phyloP scores from a whole-genome alignment of 768 basidiomycete species.

The Phylloporus arenicola region DNA sequence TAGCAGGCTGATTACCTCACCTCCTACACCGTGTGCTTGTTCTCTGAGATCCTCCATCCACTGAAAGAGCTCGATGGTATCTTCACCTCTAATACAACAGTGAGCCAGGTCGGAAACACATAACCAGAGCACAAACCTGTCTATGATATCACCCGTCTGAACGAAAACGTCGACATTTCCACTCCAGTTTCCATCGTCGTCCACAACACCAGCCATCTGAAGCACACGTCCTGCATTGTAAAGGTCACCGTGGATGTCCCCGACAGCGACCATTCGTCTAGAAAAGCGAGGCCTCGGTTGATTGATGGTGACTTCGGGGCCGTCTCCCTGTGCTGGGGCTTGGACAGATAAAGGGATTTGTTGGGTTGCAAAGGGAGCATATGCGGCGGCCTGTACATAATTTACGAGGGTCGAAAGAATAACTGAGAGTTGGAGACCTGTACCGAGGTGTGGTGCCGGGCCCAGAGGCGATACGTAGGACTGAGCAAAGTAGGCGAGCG shows the following conservation, averaged over 20 bases:
- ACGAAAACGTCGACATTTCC: constrained; percentile 82
- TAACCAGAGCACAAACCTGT: constrained; percentile 49
- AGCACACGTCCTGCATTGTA: constrained; percentile 76
- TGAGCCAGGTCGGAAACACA: constrained; percentile 9
- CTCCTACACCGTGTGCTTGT: constrained; percentile 66
- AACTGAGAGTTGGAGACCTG: constrained; percentile 16
- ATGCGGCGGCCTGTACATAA: constrained; percentile 20
- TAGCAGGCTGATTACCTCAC: constrained; percentile 67
- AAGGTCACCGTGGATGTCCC: constrained; percentile 89
- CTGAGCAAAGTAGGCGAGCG: constrained; percentile 27
- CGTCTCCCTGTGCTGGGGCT: constrained; percentile 2
- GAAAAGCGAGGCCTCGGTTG: constrained; percentile 30
- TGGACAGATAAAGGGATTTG: constrained; percentile 9
- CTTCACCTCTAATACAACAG: constrained; percentile 59
- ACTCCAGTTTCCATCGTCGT: constrained; percentile 71
- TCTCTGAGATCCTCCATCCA: constrained; percentile 81
- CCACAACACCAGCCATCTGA: constrained; percentile 71
- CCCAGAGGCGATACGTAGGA: constrained; percentile 29
- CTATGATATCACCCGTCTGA: constrained; percentile 95
- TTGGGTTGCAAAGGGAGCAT: constrained; percentile 18
- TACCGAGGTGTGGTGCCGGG: constrained; percentile 29
- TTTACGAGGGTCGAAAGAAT: constrained; percentile 23
- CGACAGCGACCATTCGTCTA: constrained; percentile 75
- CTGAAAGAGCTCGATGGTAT: constrained; percentile 78
- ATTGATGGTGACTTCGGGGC: constrained; percentile 4